phyloP scores from a whole-genome alignment of 2,329 filamentous ascomycete species.

The Neonectria faginata region DNA sequence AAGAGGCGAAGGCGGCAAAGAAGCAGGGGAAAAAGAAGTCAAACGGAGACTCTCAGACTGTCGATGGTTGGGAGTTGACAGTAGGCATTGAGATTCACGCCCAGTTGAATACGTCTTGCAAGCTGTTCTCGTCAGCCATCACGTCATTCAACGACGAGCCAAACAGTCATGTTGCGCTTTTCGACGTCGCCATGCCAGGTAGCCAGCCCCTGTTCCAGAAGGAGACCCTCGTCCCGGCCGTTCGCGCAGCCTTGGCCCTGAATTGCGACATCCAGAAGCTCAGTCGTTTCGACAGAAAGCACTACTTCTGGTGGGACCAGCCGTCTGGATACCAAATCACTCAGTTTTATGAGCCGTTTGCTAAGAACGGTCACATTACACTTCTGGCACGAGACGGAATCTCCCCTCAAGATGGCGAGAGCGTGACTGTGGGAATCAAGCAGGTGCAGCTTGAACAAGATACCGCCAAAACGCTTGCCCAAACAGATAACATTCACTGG shows the following conservation, averaged over 20 bases:
- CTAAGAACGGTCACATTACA: conserved; percentile 76
- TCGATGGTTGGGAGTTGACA: conserved; percentile 87
- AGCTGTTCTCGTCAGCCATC: conserved; percentile 85
- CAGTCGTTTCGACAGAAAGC: conserved; percentile 94
- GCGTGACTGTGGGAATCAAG: conserved; percentile 83
- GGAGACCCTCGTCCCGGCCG: conserved; percentile 85
- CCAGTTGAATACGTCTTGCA: conserved; percentile 87
- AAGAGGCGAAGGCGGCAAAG: conserved; percentile 77
- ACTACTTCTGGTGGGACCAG: conserved; percentile 99
- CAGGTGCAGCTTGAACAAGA: conserved; percentile 98
- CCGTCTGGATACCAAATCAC: conserved; percentile 97
- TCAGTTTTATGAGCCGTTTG: conserved; percentile 86
- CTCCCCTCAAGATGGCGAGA: conserved; percentile 75
- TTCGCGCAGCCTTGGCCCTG: conserved; percentile 88
- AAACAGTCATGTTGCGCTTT: conserved; percentile 88
- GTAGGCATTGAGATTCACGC: conserved; percentile 98
- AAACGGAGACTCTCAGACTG: conserved; percentile 62
- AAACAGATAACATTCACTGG: conserved; percentile 78
- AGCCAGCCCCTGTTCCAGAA: conserved; percentile 88
- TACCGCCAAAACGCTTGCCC: conserved; percentile 90
- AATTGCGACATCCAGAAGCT: conserved; percentile 80
- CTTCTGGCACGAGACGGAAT: conserved; percentile 84
- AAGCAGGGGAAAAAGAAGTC: conserved; percentile 67
- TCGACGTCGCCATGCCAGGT: conserved; percentile 90
- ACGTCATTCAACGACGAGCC: conserved; percentile 75